Conservation (phyloP, 371 early-diverging fungal species). For the Chytridium lagenaria region DNA sequence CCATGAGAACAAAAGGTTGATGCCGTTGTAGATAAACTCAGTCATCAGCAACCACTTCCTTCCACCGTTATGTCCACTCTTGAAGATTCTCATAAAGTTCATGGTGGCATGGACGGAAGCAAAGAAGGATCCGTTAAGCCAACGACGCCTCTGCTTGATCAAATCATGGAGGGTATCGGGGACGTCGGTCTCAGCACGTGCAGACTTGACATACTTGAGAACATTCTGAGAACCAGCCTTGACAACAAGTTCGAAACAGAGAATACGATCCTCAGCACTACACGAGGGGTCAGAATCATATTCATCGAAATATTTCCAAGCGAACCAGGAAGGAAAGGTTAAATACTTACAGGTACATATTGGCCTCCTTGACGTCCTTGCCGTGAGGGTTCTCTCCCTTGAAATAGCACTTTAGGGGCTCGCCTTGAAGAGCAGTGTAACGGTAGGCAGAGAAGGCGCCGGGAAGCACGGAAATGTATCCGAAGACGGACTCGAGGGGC, state of each 20-base stretch:
- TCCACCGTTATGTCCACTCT: conserved; percentile 39
- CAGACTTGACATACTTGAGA: conserved; percentile 64
- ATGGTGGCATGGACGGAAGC: conserved; percentile 47
- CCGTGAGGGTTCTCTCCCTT: conserved; percentile 87
- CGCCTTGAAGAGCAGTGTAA: conserved; percentile 75
- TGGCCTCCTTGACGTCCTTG: conserved; percentile 52
- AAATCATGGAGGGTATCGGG: conserved; percentile 71
- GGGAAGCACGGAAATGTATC: conserved; percentile 83
- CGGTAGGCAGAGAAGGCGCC: conserved; percentile 96
- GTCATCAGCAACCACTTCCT: conserved; percentile 39
- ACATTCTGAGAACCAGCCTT: conserved; percentile 77
- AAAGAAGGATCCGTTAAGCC: conserved; percentile 62
- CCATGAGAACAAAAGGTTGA: conserved; percentile 50
- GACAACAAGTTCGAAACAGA: conserved; percentile 87
- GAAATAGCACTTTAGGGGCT: conserved; percentile 88
- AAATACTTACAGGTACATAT: conserved; percentile 54
- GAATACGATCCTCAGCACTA: conserved; percentile 80
- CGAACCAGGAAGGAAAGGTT: conserved; percentile 29
- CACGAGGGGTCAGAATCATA: neutral
- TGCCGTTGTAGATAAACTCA: conserved; percentile 55
- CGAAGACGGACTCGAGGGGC: conserved; percentile 76
- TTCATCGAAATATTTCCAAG: neutral
- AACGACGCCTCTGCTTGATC: conserved; percentile 63
- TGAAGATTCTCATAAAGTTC: conserved; percentile 50
- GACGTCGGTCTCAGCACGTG: conserved; percentile 82